Evolutionary conservation across 768 basidiomycete genomes (phyloP).

Genomic region (Auriscalpium orientale): DNA sequence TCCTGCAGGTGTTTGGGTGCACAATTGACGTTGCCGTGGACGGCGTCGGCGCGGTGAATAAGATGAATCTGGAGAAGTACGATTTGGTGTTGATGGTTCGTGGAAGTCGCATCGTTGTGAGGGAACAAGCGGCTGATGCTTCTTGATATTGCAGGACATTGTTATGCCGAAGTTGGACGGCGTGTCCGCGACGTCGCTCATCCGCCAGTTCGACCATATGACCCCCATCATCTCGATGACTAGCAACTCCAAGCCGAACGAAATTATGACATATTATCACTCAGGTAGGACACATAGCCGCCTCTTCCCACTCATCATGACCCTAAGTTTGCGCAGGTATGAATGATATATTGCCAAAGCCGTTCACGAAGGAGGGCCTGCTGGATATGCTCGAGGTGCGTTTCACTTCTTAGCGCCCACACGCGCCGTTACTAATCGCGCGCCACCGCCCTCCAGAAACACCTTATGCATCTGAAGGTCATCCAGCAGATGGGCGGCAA

Average conservation of each 20-base stretch:
- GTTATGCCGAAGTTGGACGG: slow-evolving; percentile 90
- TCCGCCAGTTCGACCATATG: slow-evolving; percentile 89
- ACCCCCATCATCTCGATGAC: slow-evolving; percentile 99
- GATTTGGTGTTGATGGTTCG: slow-evolving; percentile 91
- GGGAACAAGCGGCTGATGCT: background rate
- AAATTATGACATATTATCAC: slow-evolving; percentile 86
- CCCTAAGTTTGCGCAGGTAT: slow-evolving; percentile 44
- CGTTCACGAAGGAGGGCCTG: slow-evolving; percentile 91
- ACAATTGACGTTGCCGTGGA: slow-evolving; percentile 92
- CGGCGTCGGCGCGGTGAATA: slow-evolving; percentile 85
- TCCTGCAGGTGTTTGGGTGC: slow-evolving; percentile 93
- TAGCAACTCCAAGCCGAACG: slow-evolving; percentile 85
- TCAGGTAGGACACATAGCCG: slow-evolving; percentile 38
- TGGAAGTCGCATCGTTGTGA: slow-evolving; percentile 11
- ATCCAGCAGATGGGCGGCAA: slow-evolving; percentile 14
- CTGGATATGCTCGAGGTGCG: slow-evolving; percentile 85
- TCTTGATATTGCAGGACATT: slow-evolving; percentile 57
- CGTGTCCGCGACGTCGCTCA: slow-evolving; percentile 84
- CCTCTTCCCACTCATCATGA: background rate
- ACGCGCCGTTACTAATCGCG: background rate
- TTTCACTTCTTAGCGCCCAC: slow-evolving; percentile 6
- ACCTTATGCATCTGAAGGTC: slow-evolving; percentile 18
- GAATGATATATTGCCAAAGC: slow-evolving; percentile 96
- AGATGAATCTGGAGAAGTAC: slow-evolving; percentile 95
- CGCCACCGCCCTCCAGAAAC: slow-evolving; percentile 13